Base-by-base conservation (phyloP, 2,329 filamentous ascomycete species). In the Colletotrichum karsti region DNA sequence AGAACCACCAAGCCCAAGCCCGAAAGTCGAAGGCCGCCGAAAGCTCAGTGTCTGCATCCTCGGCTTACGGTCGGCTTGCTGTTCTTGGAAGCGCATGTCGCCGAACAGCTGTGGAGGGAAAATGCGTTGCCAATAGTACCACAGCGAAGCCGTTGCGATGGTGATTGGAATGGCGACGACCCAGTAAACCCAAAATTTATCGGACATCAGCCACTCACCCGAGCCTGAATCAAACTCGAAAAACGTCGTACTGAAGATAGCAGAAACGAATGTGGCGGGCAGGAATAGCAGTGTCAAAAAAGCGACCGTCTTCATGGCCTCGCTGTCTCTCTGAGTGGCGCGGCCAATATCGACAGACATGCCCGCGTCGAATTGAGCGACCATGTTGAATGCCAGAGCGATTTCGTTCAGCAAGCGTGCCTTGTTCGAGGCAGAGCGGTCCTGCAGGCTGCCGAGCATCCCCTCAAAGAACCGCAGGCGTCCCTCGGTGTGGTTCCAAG, bases 371-470 rank as follows among this genome's bases (percentile, higher is more conserved):
- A 80, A 73, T 67, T 84, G 81, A 0, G 82, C 78, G 0, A 84
- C 80, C 0, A 71, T 77, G 69, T 85, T 82, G 73, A 83, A 86
- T 0, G 80, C 73, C 68, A 91, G 78, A 63, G 89, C 76, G 76
- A 91, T 81, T 83, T 90, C 75, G 78, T 90, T 76, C 75, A 85
- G 55, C 73, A 91, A 77, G 65, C 89, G 70, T 13, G 81, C 76
- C 12, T 79, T 77, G 72, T 81, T 84, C 1, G 82, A 78, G 0
- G 68, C 67, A 0, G 82, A 77, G 12, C 83, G 77, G 10, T 74
- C 69, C 3, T 76, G 75, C 0, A 83, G 74, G 56, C 76, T 80
- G 15, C 71, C 67, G 1, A 82, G 56, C 15, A 81, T 75, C 18
- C 78, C 74, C 28, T 77, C 73, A 39, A 72, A 75, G 59, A 77